These are phyloP conservation scores for Colletotrichum sp. DNA, from an alignment of 2,329 filamentous ascomycete genomes.

Conservation along the genomic window DNA sequence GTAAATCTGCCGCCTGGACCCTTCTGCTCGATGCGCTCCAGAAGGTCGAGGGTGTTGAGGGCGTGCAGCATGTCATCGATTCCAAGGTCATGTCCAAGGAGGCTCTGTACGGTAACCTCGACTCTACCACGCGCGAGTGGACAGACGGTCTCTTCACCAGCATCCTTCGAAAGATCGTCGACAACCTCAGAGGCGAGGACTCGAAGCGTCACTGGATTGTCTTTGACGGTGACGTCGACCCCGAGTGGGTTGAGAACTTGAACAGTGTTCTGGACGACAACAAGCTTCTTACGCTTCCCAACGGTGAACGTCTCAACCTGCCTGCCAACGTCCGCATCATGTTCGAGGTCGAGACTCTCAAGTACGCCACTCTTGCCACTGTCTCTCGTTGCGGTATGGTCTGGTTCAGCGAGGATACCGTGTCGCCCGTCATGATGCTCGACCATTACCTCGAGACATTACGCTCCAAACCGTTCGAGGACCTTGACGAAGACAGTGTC, in stretches of 20 bases:
- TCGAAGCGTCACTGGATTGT: conserved; percentile 99
- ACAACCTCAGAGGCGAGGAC: conserved; percentile 97
- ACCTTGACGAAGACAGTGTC: conserved; percentile 90
- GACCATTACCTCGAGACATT: conserved; percentile 87
- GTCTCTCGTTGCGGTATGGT: conserved; percentile 99
- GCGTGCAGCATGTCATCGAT: conserved; percentile 96
- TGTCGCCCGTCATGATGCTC: conserved; percentile 91
- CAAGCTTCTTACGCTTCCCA: conserved; percentile 94
- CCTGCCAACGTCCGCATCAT: conserved; percentile 97
- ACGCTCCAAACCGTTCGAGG: conserved; percentile 85
- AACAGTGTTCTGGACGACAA: conserved; percentile 99
- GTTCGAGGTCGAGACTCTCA: conserved; percentile 98
- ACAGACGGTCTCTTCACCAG: conserved; percentile 98
- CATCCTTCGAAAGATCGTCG: conserved; percentile 96
- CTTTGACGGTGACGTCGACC: conserved; percentile 98
- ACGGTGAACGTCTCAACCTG: conserved; percentile 95
- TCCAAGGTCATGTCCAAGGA: conserved; percentile 99
- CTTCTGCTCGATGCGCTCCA: conserved; percentile 90
- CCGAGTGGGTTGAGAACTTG: conserved; percentile 99
- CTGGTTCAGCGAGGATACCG: conserved; percentile 99
- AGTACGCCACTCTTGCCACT: conserved; percentile 97
- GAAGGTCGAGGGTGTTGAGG: conserved; percentile 88
- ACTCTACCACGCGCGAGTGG: conserved; percentile 98
- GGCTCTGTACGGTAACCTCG: conserved; percentile 91
- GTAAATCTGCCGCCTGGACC: conserved; percentile 96